These are phyloP conservation scores for Trametes cingulata DNA, from an alignment of 768 basidiomycete species.

Conservation along the genomic window DNA sequence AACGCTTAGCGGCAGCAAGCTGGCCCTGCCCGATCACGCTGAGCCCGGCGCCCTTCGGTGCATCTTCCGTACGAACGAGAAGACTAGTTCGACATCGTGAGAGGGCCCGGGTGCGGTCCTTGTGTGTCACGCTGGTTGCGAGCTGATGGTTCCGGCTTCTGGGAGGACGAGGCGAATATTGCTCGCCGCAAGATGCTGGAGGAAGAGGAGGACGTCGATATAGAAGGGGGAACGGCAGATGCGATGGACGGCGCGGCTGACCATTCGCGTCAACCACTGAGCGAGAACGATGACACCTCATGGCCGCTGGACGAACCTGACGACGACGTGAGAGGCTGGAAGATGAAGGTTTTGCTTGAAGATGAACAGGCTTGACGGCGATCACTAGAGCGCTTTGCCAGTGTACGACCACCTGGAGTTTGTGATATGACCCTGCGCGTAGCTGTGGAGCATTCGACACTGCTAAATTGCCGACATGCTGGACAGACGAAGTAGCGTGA, in stretches of 20 bases:
- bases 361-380: slow-evolving; percentile 42
- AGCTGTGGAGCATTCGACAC: no score
- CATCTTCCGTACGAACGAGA: no score
- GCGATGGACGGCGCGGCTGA: slow-evolving; percentile 19
- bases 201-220: slow-evolving; percentile 72
- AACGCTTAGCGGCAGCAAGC: no score
- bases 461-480: no score
- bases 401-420: no score
- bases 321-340: slow-evolving; percentile 66
- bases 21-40: no score
- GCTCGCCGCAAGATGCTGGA: slow-evolving; percentile 76
- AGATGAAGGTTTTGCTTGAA: slow-evolving; percentile 66
- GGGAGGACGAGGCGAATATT: slow-evolving; percentile 87
- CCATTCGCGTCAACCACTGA: slow-evolving; percentile 24
- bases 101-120: slow-evolving; percentile 32
- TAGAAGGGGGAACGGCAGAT: slow-evolving; percentile 26
- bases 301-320: slow-evolving; percentile 86
- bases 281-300: slow-evolving; percentile 53
- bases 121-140: no score
- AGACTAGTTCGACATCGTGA: slow-evolving; percentile 95
- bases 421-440: no score
- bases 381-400: no score
- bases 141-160: slow-evolving; percentile 1
- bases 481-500: no score
- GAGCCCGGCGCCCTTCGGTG: no score